Base-by-base conservation (phyloP, 2,329 filamentous ascomycete genomes). In the Zasmidium cellare region DNA sequence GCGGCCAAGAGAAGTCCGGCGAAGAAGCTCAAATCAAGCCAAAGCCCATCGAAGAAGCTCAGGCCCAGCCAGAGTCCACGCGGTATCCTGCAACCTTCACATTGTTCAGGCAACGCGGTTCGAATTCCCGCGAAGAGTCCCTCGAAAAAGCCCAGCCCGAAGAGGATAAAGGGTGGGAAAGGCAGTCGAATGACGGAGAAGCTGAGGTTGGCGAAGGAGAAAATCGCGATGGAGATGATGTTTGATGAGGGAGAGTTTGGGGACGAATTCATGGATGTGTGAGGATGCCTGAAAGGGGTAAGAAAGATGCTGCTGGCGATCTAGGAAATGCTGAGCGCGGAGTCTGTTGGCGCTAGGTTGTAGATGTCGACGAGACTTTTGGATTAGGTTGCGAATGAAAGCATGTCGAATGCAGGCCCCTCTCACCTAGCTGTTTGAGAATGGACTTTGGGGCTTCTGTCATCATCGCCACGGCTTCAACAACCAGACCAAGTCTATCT, bases 191-290 rank as follows among this genome's bases (percentile, higher is more conserved):
- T 41, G 23, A 56, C 61, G 16, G 38, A 55, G 54, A 66, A 60
- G 46, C 55, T 56, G 57, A 61, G 49, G 48, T 53, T 53, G 45
- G 20, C 61, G 49, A 64, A 57, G 51, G 67, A 69, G 55, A 61
- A 68, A 49, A 53, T 70, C 9, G 63, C 65, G 19, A 52, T 67
- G 46, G 67, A 71, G 51, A 70, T 70, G 35, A 41, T 41, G 35
- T 41, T 41, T 41, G 35, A 41, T 41, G 35, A 41, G 7, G 35
- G 35, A 3, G 35, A 41, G 16, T 41, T 41, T 41, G 35, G 7
- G 35, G 35, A 41, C n/a, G 35, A 41, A 3, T 18, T 41, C 16
- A 41, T 41, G 7, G 35, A 41, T 14, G n/a, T 41, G 3, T 41
- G 35, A 41, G 35, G 35, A 11, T 28, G n/a, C n/a, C n/a, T 28